Evolutionary conservation across 148 eudicot species (phyloP).

Genomic region (Persicaria maculosa): DNA sequence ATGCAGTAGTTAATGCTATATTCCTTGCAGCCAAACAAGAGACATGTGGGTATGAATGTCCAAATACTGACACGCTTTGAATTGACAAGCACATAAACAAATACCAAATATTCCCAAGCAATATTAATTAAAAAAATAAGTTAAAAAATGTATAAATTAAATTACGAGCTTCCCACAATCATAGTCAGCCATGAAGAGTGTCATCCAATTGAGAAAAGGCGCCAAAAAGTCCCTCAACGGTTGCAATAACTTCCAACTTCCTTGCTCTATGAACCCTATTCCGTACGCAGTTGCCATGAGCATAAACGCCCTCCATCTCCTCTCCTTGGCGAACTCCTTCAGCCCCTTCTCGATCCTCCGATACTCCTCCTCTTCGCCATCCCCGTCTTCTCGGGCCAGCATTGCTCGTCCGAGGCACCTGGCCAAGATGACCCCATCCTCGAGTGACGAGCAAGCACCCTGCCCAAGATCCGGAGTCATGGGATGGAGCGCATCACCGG

Average conservation of each 20-base stretch:
- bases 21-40: too few relatives aligned
- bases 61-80: too few relatives aligned
- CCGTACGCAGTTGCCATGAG: conserved; percentile 31
- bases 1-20: too few relatives aligned
- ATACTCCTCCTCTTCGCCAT: conserved; percentile 14
- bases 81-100: too few relatives aligned
- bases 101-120: too few relatives aligned
- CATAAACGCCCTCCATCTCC: conserved; percentile 36
- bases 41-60: too few relatives aligned
- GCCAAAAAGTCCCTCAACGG: conserved; percentile 36
- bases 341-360: conserved; percentile 26
- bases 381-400: neutral
- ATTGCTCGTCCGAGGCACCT: conserved; percentile 32
- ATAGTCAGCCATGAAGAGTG: conserved; percentile 27
- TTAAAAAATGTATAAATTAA: neutral
- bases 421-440: conserved; percentile 17
- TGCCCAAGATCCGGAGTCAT: too few relatives aligned
- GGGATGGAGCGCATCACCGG: too few relatives aligned
- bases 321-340: conserved; percentile 24
- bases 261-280: conserved; percentile 35
- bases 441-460: too few relatives aligned
- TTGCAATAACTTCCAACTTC: conserved; percentile 18
- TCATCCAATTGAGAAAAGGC: conserved; percentile 18
- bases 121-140: too few relatives aligned
- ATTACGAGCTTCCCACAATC: conserved; percentile 38